Evolutionary conservation across 2,329 filamentous ascomycete genomes (phyloP), one percentile per base, ranked within the genome.

Genomic region (Paecilomyces variotii): DNA sequence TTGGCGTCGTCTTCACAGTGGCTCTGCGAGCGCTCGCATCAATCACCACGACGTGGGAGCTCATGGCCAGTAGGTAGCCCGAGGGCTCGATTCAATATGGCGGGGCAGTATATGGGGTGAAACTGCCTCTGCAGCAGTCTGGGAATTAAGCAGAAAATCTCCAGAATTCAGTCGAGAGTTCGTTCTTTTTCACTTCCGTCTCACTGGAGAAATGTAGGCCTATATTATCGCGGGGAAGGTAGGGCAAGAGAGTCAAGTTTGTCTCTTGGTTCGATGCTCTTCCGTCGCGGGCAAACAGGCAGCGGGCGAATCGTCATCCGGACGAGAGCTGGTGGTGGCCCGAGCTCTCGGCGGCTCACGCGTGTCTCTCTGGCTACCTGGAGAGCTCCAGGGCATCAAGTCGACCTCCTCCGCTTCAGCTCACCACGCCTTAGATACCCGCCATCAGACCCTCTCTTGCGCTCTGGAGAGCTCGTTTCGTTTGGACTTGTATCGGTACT

Each of bases 31-130:
- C 83, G 65, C 90, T 86, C 45, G 88, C 85, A 72, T 93, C 87
- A 64, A 96, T 87, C 56, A 97, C 90, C 66, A 92, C 88, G 59
- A 97, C 91, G 72, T 94, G 89, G 56, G 91, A 88, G 64, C 91
- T 85, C 90, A 96, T 96, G 64, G 62, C 78, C 39, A 45, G 39
- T 45, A 6, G 39, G 39, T 14, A 66, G 59, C 28, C 55, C 50
- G 49, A 19, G 34, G 61, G 51, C 39, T 35, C 35, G 52, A 53
- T 55, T 57, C 28, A 32, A 60, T 60, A 64, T 62, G 65, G 65
- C 64, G 64, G 66, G 60, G 61, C 62, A 57, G 53, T 19, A 19
- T 19, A 34, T 39, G 24, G 57, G n/a, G 27, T 59, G 34, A 25
- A 25, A 25, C 14, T n/a, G 39, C 5, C 39, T 45, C 39, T 45